Conservation (phyloP, 352 stramenopile species). For the Aphanomyces cochlioides region DNA sequence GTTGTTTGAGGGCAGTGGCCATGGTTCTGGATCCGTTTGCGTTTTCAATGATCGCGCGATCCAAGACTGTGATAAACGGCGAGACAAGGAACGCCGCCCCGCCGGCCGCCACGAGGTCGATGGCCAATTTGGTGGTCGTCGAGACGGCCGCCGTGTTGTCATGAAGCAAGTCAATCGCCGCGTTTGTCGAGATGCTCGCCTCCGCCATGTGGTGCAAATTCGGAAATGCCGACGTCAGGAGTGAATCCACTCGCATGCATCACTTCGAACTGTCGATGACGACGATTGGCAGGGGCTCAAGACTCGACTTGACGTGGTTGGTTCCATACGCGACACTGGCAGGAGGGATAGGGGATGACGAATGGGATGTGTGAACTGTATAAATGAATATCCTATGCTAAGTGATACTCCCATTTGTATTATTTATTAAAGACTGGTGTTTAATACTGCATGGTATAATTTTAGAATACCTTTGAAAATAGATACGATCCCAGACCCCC, state of each 20-base stretch:
- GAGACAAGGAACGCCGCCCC: constrained; percentile 63
- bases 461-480: too few relatives aligned
- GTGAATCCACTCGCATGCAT: not conserved
- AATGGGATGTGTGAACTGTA: too few relatives aligned
- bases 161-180: not conserved
- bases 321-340: too few relatives aligned
- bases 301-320: not conserved
- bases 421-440: too few relatives aligned
- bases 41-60: constrained; percentile 88
- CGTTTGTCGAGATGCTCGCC: not conserved
- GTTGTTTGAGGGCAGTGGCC: constrained; percentile 53
- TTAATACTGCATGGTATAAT: too few relatives aligned
- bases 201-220: not conserved
- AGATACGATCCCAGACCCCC: too few relatives aligned
- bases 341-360: too few relatives aligned
- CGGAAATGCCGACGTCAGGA: not conserved
- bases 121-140: constrained; percentile 40
- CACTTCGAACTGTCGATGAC: not conserved
- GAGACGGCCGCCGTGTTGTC: not conserved
- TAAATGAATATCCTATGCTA: too few relatives aligned
- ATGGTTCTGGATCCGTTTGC: constrained; percentile 64
- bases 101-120: constrained; percentile 53
- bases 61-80: constrained; percentile 85
- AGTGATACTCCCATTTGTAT: too few relatives aligned
- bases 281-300: not conserved